These are phyloP conservation scores for Graphilbum sp. DNA, from an alignment of 2,329 filamentous ascomycete genomes.

Conservation along the genomic window DNA sequence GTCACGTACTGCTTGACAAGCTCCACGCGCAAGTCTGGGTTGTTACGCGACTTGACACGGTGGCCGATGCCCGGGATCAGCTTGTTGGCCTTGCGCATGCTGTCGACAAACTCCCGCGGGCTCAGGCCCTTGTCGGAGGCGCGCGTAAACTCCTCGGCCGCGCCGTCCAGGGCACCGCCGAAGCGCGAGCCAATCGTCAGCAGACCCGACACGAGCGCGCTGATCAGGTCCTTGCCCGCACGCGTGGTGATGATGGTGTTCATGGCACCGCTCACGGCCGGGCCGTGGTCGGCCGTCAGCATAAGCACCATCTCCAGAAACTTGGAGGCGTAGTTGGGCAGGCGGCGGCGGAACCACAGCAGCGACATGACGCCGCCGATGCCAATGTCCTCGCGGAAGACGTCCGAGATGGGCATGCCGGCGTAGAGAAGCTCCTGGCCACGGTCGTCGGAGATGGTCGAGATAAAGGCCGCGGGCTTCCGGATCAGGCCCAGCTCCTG, in stretches of 20 bases:
- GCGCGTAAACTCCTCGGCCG: conserved; percentile 95
- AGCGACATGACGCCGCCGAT: conserved; percentile 99
- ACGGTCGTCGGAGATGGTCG: conserved; percentile 98
- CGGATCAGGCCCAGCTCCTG: conserved; percentile 98
- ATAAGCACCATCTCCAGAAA: conserved; percentile 99
- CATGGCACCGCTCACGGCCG: conserved; percentile 98
- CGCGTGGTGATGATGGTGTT: conserved; percentile 99
- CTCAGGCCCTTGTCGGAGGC: conserved; percentile 96
- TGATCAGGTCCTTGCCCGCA: conserved; percentile 98
- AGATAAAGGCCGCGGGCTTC: conserved; percentile 99
- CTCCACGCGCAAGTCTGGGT: conserved; percentile 98
- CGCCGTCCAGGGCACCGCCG: conserved; percentile 94
- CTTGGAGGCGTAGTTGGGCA: conserved; percentile 91
- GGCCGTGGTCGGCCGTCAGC: conserved; percentile 98
- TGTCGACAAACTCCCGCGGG: conserved; percentile 97
- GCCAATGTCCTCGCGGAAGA: conserved; percentile 96
- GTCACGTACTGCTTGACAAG: conserved; percentile 98
- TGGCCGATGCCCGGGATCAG: conserved; percentile 98
- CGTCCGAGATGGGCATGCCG: conserved; percentile 99
- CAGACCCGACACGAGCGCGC: conserved; percentile 85
- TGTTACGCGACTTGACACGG: conserved; percentile 99
- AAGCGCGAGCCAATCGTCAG: conserved; percentile 96
- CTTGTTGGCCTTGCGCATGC: conserved; percentile 99
- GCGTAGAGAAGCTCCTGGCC: conserved; percentile 97
- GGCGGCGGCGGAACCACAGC: conserved; percentile 96